Conservation (phyloP, 2,329 filamentous ascomycete species). For the Aureobasidium uvarum region DNA sequence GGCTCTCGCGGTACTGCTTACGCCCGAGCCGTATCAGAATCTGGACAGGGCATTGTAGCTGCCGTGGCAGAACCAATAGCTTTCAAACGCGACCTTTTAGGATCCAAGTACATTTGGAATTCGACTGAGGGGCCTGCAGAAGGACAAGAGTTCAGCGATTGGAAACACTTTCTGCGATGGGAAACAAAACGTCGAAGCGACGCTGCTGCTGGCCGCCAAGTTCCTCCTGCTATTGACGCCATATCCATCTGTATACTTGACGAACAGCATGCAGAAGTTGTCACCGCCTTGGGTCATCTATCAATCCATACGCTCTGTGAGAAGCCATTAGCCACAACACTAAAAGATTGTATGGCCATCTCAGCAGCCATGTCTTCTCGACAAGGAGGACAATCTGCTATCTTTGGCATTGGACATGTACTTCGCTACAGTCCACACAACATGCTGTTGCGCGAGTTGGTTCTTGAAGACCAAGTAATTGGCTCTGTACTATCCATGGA, state of each 20-base stretch:
- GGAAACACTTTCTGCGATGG: conserved; percentile 73
- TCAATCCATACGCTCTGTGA: conserved; percentile 87
- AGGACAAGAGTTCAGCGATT: conserved; percentile 69
- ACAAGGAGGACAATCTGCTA: conserved; percentile 39
- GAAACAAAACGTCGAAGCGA: conserved; percentile 62
- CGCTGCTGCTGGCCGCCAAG: conserved; percentile 47
- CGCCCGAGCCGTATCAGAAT: conserved; percentile 63
- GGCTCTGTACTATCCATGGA: conserved; percentile 83
- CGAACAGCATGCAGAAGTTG: conserved; percentile 80
- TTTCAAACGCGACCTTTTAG: conserved; percentile 73
- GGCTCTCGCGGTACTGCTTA: conserved; percentile 77
- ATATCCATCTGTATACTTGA: conserved; percentile 77
- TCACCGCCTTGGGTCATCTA: conserved; percentile 67
- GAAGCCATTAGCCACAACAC: conserved; percentile 81
- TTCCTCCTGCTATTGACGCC: conserved; percentile 50
- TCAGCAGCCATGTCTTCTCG: conserved; percentile 55
- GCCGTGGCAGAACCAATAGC: conserved; percentile 78
- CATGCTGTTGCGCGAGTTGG: conserved; percentile 72
- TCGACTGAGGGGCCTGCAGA: conserved; percentile 45
- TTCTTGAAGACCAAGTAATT: conserved; percentile 71
- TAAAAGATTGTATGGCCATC: conserved; percentile 75
- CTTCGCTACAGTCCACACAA: conserved; percentile 93
- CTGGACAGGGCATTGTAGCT: conserved; percentile 65
- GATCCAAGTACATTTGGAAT: conserved; percentile 71
- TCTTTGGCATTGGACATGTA: conserved; percentile 94